Evolutionary conservation across 1,139 yeast genomes (phyloP).

Genomic region (Blastobotrys apis): DNA sequence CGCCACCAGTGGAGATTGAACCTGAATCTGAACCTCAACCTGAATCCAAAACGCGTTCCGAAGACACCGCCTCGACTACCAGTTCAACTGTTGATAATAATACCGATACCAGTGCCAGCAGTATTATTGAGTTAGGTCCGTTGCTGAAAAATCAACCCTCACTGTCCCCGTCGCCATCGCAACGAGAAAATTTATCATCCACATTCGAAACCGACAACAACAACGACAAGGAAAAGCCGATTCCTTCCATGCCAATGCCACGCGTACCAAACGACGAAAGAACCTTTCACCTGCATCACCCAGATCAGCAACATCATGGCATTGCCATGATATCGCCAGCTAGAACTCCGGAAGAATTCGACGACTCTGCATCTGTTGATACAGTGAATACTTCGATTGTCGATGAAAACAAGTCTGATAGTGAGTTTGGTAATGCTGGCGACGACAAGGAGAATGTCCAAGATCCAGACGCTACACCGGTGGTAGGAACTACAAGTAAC

Average conservation of each 20-base stretch:
- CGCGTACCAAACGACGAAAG: neutral
- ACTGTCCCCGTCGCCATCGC: neutral
- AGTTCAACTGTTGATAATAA: neutral
- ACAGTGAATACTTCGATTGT: slow-evolving; percentile 9
- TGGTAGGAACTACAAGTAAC: neutral
- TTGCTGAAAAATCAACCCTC: too few species aligned
- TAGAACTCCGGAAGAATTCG: neutral
- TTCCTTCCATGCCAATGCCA: neutral
- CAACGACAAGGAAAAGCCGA: neutral
- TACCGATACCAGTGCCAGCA: neutral
- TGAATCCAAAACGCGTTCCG: neutral
- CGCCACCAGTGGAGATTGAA: neutral
- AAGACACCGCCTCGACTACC: neutral
- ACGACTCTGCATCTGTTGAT: neutral
- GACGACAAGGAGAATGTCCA: slow-evolving; percentile 2
- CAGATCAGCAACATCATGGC: too few species aligned
- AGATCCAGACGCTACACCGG: neutral
- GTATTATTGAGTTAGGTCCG: too few species aligned
- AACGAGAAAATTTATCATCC: neutral
- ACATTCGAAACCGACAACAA: too few species aligned
- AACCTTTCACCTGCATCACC: too few species aligned
- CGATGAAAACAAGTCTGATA: slow-evolving; percentile 1
- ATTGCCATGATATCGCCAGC: too few species aligned
- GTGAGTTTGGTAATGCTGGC: slow-evolving; percentile 1
- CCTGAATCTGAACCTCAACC: neutral